Evolutionary conservation across 257 asterid genomes (phyloP), one percentile per base, ranked within the genome.

Genomic region (Cordia subcordata): DNA sequence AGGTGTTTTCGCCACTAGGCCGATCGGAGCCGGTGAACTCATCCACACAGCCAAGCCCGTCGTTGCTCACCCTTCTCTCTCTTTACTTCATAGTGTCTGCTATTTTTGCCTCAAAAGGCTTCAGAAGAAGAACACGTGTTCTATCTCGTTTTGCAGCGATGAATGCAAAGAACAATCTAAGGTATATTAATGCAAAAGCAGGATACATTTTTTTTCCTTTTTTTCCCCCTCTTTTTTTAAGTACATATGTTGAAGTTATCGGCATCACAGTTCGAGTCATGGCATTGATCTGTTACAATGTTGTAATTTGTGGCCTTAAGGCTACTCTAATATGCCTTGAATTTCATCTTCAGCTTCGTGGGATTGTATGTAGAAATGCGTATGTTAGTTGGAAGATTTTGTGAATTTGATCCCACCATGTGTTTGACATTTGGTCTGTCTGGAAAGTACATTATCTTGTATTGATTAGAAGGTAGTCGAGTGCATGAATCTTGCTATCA

Each of bases 31-130:
- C 55, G 97, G 96, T 55, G 90, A 87, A 38, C 76, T 85, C 71
- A 85, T 90, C 71, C 95, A 87, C 75, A 69, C 82, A 1, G 96
- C 93, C 18, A 70, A 78, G 61, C 88, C 96, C 53, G 17, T 78
- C 10, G 57, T 90, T 22, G 68, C 82, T 45, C 93, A 87, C 67
- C 95, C 97, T 49, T 67, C 82, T 49, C 66, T 83, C 21, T 55
- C 93, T 57, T 77, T 74, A 20, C 64, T 79, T 51, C 44, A 70
- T 60, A 55, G 66, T 33, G 84, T 75, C 49, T 90, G 97, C 74
- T 83, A 90, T 72, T 71, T 69, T 64, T 90, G 96, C 75, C 83
- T 90, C 55, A 67, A 62, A 66, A 80, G 66, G 53, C 78, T 85
- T 40, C 76, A 69, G 10, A 39, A 61, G 35, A 39, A 12, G n/a